A percentile compares a stretch with the other conserved stretches of the same genome.
These are phyloP conservation scores for Herpotrichia juniperi DNA, from an alignment of 2,329 filamentous ascomycete genomes.

Conservation along the genomic window DNA sequence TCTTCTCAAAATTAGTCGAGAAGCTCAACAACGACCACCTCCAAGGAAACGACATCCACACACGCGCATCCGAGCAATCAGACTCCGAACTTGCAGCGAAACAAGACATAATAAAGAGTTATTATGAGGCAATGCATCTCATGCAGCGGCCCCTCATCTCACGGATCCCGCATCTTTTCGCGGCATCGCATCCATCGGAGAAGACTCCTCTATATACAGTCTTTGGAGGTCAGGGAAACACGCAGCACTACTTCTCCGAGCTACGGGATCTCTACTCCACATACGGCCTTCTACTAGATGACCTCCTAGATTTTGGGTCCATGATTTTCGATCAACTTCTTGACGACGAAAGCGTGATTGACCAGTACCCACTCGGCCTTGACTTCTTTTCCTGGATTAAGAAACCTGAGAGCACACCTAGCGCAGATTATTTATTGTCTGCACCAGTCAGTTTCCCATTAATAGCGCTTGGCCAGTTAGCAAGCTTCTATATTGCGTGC, in stretches of 20 bases:
- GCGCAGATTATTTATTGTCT: slow-evolving; percentile 39
- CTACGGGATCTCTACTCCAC: slow-evolving; percentile 26
- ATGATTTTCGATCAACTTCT: slow-evolving; percentile 17
- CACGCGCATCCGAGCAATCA: slow-evolving; percentile 9
- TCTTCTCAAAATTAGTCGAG: slow-evolving; percentile 15
- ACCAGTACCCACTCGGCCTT: slow-evolving; percentile 22
- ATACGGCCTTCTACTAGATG: slow-evolving; percentile 25
- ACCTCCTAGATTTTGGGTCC: slow-evolving; percentile 14
- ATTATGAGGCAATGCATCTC: slow-evolving; percentile 18
- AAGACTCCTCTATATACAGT: slow-evolving; percentile 16
- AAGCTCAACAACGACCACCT: slow-evolving; percentile 14
- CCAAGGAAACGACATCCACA: slow-evolving; percentile 18
- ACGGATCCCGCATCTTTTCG: slow-evolving; percentile 14
- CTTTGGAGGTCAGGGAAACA: slow-evolving; percentile 39
- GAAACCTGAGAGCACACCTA: slow-evolving; percentile 31
- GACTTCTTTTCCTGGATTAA: slow-evolving; percentile 36
- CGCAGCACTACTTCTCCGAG: slow-evolving; percentile 30
- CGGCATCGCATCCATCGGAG: slow-evolving; percentile 12
- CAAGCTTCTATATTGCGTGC: slow-evolving; percentile 27
- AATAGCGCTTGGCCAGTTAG: slow-evolving; percentile 44
- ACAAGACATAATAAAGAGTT: slow-evolving; percentile 18
- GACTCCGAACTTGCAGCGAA: slow-evolving; percentile 12
- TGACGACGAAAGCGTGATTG: slow-evolving; percentile 12
- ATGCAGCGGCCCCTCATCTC: slow-evolving; percentile 4
- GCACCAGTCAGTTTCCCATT: slow-evolving; percentile 49